phyloP scores from a whole-genome alignment of 441 rosid genomes.

The Raphanus hybrid region DNA sequence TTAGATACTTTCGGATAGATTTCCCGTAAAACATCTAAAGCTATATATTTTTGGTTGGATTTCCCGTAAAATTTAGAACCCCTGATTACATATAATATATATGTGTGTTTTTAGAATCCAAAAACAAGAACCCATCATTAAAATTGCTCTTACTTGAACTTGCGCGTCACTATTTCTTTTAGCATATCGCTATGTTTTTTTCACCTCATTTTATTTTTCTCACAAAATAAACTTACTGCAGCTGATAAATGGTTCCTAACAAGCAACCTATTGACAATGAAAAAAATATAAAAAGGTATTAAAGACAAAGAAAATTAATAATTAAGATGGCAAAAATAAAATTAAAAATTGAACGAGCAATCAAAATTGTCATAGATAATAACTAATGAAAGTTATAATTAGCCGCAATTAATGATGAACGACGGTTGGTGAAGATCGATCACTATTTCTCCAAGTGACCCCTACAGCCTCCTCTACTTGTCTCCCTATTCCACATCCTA shows the following conservation, averaged over 20 bases:
- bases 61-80: too few relatives aligned
- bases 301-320: background rate
- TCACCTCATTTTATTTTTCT: background rate
- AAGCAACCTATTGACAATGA: background rate
- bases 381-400: conserved; percentile 13
- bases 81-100: too few relatives aligned
- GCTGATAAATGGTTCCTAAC: background rate
- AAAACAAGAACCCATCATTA: too few relatives aligned
- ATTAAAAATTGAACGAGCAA: background rate
- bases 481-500: conserved; percentile 42
- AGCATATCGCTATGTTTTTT: background rate
- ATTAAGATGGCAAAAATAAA: background rate
- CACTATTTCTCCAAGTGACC: conserved; percentile 42
- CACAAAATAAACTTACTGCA: background rate
- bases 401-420: conserved; percentile 35
- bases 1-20: too few relatives aligned
- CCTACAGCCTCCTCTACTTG: conserved; percentile 43
- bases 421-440: conserved; percentile 39
- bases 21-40: too few relatives aligned
- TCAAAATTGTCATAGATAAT: conserved; percentile 10
- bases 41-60: too few relatives aligned
- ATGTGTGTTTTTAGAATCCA: too few relatives aligned
- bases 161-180: background rate
- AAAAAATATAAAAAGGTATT: background rate
- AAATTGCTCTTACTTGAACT: background rate